These are phyloP conservation scores for Dryas octopetala DNA, from an alignment of 306 rosid genomes.

Conservation along the genomic window DNA sequence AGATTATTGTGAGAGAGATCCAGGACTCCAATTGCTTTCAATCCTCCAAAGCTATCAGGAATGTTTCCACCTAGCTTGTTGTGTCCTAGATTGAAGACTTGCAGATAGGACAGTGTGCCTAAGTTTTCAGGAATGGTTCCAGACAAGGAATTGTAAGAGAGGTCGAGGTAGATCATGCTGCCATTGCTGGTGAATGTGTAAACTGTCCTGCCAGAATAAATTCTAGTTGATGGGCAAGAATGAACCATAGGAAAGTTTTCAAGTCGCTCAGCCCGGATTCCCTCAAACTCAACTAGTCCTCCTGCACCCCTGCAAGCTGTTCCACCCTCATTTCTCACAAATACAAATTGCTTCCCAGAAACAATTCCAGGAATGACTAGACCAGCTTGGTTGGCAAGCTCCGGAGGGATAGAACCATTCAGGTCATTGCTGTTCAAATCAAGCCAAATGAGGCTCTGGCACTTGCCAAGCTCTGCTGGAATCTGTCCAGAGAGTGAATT, in stretches of 20 bases:
- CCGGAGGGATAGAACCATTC: constrained; percentile 50
- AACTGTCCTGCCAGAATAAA: constrained; percentile 63
- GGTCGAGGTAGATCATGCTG: constrained; percentile 69
- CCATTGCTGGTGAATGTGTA: constrained; percentile 56
- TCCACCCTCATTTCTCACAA: constrained; percentile 79
- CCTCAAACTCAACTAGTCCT: constrained; percentile 69
- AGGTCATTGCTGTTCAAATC: constrained; percentile 63
- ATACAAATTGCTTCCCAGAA: constrained; percentile 75
- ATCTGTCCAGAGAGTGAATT: constrained; percentile 66
- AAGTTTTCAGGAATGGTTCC: constrained; percentile 52
- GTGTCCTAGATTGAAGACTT: constrained; percentile 72
- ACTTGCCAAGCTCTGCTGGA: constrained; percentile 64
- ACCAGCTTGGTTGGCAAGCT: constrained; percentile 65
- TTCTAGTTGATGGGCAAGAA: constrained; percentile 63
- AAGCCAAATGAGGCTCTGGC: constrained; percentile 66
- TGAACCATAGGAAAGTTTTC: constrained; percentile 62
- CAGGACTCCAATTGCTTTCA: constrained; percentile 58
- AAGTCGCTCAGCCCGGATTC: constrained; percentile 49
- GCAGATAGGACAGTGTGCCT: constrained; percentile 54
- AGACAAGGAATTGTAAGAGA: constrained; percentile 63
- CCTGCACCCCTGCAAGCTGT: constrained; percentile 81
- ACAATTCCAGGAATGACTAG: constrained; percentile 53
- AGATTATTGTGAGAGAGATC: constrained; percentile 73
- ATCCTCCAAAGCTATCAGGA: constrained; percentile 64
- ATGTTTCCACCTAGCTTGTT: constrained; percentile 54